Base-by-base conservation (phyloP, 331 rosid species). In the Stylosanthes scabra region DNA sequence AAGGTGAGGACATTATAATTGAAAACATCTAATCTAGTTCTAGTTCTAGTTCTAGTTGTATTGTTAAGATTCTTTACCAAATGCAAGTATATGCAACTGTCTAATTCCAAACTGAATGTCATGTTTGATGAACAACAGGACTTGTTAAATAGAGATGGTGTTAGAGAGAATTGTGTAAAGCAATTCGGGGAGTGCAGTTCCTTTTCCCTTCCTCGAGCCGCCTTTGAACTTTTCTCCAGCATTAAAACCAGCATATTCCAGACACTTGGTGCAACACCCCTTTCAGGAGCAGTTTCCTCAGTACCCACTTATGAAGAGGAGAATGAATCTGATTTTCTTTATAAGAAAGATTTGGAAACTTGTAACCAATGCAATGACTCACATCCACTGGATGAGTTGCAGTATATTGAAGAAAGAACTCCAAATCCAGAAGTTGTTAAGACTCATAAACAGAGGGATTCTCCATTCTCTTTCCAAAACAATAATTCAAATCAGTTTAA, bases 161-260 rank as follows among this genome's bases (percentile, higher is more conserved):
- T 25, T 54, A 77, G 71, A 59, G 81, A 73, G 83, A 81, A 72
- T 68, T 73, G 73, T 70, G 84, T 75, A 69, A 81, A 77, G 49
- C 66, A 69, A 79, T 62, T 76, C 45, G 78, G 82, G 86, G 92
- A 87, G 79, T 83, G 83, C 73, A 69, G 83, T 79, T 77, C 88
- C 68, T 86, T 77, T 84, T 83, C 82, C 84, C 81, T 92, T 83
- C 87, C 98, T 56, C 93, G 51, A 80, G 92, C 89, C 7, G 89
- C 96, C 82, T 73, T 90, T 54, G 90, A 84, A 79, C 82, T 90
- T 80, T 86, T 90, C 87, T 80, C 83, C 45, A 90, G 75, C 83
- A 47, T 92, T 20, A 87, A 85, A 75, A 72, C 75, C 52, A 77
- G 85, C 78, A 83, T 95, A 59, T 79, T 87, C 70, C 89, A 91